These are phyloP conservation scores for Chlorella sp. DNA, from an alignment of 139 green algal genomes.

Conservation along the genomic window DNA sequence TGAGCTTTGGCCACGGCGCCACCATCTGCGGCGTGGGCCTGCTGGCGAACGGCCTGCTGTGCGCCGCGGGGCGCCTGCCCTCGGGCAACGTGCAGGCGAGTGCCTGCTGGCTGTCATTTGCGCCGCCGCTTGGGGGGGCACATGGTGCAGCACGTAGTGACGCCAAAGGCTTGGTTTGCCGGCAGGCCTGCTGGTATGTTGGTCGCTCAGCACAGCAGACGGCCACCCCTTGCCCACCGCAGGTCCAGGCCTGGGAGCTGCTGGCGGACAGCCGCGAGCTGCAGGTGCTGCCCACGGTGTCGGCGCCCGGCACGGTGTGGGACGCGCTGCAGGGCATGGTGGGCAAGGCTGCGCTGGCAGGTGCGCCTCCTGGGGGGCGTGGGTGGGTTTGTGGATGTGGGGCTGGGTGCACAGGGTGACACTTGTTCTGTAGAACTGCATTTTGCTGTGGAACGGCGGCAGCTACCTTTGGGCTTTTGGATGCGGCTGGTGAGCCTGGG, in stretches of 20 bases:
- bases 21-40: slow-evolving; percentile 35
- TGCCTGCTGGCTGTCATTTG: no score
- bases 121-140: no score
- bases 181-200: no score
- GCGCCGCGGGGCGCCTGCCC: slow-evolving; percentile 28
- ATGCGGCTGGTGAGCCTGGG: no score
- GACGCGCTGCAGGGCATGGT: slow-evolving; percentile 36
- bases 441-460: no score
- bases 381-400: neutral
- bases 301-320: slow-evolving; percentile 30
- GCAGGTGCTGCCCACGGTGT: slow-evolving; percentile 11
- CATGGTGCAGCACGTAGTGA: no score
- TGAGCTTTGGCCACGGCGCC: slow-evolving; percentile 14
- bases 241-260: slow-evolving; percentile 37
- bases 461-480: no score
- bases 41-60: slow-evolving; percentile 22
- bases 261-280: slow-evolving; percentile 12
- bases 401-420: neutral
- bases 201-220: no score
- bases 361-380: neutral
- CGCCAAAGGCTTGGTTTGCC: no score
- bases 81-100: slow-evolving; percentile 40
- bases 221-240: no score
- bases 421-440: no score
- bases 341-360: slow-evolving; percentile 32